Percentiles rank a stretch among this genome's conserved stretches.
Conservation (phyloP, 2,329 filamentous ascomycete species). For the Colletotrichum higginsianum region DNA sequence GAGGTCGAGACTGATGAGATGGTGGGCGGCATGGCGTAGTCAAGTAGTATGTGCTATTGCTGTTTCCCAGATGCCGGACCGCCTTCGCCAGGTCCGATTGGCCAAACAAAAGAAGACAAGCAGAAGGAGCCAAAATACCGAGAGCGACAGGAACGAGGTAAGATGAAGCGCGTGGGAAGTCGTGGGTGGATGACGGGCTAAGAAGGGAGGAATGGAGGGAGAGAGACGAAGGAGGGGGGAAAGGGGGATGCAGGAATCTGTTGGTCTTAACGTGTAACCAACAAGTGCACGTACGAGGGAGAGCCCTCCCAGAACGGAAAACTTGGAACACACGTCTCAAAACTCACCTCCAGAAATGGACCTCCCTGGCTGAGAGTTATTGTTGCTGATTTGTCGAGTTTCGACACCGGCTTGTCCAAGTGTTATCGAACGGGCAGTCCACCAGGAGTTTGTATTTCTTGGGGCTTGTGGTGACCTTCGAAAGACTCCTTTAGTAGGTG, state of each 20-base stretch:
- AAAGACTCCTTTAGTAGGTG: neutral
- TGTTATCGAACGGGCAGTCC: neutral
- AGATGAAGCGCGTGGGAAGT: slow-evolving; percentile 20
- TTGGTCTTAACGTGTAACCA: slow-evolving; percentile 15
- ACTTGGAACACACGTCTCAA: neutral
- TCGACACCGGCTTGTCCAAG: neutral
- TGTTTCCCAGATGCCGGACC: slow-evolving; percentile 37
- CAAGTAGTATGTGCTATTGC: slow-evolving; percentile 19
- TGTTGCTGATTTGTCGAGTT: neutral
- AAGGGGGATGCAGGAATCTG: slow-evolving; percentile 7
- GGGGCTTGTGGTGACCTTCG: neutral
- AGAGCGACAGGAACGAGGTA: slow-evolving; percentile 43
- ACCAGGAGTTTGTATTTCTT: neutral
- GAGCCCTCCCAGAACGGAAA: neutral
- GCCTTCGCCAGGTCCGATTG: slow-evolving; percentile 39
- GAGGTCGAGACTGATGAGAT: slow-evolving; percentile 16
- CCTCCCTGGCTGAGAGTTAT: neutral
- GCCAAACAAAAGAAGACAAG: neutral
- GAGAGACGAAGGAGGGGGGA: slow-evolving; percentile 10
- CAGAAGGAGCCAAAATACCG: slow-evolving; percentile 35
- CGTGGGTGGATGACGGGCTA: neutral
- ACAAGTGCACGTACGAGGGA: neutral
- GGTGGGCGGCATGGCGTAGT: slow-evolving; percentile 9
- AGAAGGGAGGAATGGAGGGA: slow-evolving; percentile 29
- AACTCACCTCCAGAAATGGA: slow-evolving; percentile 4